Base-by-base conservation (phyloP, 805 yeast genomes). In the Candida pseudofarinosa region DNA sequence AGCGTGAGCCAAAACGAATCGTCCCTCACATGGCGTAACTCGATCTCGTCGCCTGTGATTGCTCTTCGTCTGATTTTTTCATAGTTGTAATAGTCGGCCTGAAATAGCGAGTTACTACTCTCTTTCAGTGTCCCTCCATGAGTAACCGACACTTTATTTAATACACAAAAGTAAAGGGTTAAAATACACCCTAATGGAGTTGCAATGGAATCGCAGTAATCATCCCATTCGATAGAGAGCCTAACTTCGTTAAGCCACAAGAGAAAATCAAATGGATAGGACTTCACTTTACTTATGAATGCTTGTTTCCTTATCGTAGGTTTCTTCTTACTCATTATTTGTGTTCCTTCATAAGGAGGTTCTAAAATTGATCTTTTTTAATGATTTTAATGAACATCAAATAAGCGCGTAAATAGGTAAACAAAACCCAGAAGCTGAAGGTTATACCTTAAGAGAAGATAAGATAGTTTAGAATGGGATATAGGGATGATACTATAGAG, bases 141-240 rank as follows among this genome's bases (percentile, higher is more conserved):
- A 45, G 62, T 61, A 38, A 46, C 42, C 26, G 60, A 32, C 7
- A 54, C 50, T 40, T 60, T 56, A 33, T 55, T 38, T n/a, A 59
- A 35, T 14, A 46, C 34, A 13, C 60, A 39, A 23, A 50, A 57
- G 2, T 51, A 19, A 3, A 49, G 36, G 4, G 60, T 44, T n/a
- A 60, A 44, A 7, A 45, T 31, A 4, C 53, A 43, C 2, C 71
- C 71, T 8, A 58, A 33, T 1, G 69, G 67, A n/a, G 67, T 42
- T 4, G 69, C 65, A 2, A 62, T 39, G 2, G 62, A 48, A 3
- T 53, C 49, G 19, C 60, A 47, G 42, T 65, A 63, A 32, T 59
- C 62, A 44, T 71, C 74, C 75, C 74, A 70, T 26, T 69, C 74
- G 13, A 71, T 66, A 3, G 72, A 63, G 15, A 62, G 47, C 17